These are phyloP conservation scores for Cordyceps javanica DNA, from an alignment of 2,329 filamentous ascomycete species.

Conservation along the genomic window DNA sequence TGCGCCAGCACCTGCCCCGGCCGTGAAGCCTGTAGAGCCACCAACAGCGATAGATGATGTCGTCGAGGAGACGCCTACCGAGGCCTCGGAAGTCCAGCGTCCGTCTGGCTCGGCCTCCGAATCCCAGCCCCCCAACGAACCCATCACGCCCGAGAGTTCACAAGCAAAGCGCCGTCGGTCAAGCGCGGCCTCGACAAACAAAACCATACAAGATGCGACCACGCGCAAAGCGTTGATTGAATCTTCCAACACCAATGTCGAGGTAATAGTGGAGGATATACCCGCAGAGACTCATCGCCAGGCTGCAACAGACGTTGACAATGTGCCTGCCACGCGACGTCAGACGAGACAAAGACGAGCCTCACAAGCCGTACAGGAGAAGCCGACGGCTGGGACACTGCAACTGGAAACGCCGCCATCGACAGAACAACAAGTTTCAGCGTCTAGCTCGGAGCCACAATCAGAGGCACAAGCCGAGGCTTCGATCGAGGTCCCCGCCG, in stretches of 20 bases:
- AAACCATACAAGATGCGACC: neutral
- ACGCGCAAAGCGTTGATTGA: neutral
- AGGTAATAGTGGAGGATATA: neutral
- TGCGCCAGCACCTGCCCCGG: slow-evolving; percentile 20
- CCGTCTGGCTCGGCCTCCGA: neutral
- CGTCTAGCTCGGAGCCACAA: neutral
- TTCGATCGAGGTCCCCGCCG: neutral
- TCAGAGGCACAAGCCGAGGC: neutral
- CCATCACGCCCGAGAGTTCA: neutral
- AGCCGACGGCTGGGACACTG: neutral
- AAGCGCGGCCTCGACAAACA: slow-evolving; percentile 6
- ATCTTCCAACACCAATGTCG: neutral
- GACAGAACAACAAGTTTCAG: neutral
- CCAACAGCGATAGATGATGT: slow-evolving; percentile 15
- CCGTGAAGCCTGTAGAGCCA: slow-evolving; percentile 17
- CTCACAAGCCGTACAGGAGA: neutral
- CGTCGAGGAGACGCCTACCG: slow-evolving; percentile 11
- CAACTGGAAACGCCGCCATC: slow-evolving; percentile 2
- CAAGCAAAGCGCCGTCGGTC: slow-evolving; percentile 6
- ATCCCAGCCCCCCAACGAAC: neutral
- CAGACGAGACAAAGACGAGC: slow-evolving; percentile 8
- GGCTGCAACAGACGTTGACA: neutral
- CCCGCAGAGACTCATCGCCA: neutral
- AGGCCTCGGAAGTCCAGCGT: neutral
- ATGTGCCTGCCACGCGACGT: neutral